These are phyloP conservation scores for Fusarium redolens DNA, from an alignment of 2,329 filamentous ascomycete species.

Conservation along the genomic window DNA sequence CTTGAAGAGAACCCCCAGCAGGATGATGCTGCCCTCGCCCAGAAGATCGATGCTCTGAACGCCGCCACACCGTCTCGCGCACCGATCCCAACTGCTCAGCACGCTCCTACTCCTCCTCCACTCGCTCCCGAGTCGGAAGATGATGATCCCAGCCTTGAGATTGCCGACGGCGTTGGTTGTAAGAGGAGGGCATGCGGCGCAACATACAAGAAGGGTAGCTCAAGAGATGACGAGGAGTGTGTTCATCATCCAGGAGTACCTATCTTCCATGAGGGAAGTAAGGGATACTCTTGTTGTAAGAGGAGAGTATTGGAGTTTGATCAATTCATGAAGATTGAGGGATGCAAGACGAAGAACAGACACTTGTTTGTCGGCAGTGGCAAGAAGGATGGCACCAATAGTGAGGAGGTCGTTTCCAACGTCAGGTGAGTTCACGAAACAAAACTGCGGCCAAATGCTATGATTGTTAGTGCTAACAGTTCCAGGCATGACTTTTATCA, in stretches of 20 bases:
- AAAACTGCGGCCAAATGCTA: background rate
- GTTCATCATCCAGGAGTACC: constrained; percentile 89
- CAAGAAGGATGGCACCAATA: constrained; percentile 66
- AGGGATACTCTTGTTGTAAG: constrained; percentile 98
- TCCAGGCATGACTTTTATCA: constrained; percentile 88
- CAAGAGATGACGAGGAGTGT: constrained; percentile 79
- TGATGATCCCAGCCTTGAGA: constrained; percentile 80
- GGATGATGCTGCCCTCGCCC: constrained; percentile 55
- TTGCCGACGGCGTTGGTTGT: constrained; percentile 80
- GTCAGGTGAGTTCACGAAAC: constrained; percentile 69
- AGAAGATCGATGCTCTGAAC: constrained; percentile 66
- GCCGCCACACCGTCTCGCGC: constrained; percentile 55
- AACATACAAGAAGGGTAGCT: constrained; percentile 69
- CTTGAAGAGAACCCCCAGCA: constrained; percentile 68
- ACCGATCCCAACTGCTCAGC: constrained; percentile 57
- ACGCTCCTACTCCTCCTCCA: constrained; percentile 64
- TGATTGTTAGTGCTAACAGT: constrained; percentile 13
- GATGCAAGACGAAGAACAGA: constrained; percentile 82
- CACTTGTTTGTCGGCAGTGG: constrained; percentile 89
- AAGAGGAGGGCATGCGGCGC: constrained; percentile 80
- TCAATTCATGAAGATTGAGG: constrained; percentile 95
- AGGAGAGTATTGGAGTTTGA: constrained; percentile 95
- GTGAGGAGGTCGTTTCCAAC: constrained; percentile 81
- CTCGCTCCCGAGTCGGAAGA: constrained; percentile 83
- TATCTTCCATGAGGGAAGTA: constrained; percentile 97